Evolutionary conservation across 148 eudicot genomes (phyloP).

Genomic region (Euryodendron excelsum): DNA sequence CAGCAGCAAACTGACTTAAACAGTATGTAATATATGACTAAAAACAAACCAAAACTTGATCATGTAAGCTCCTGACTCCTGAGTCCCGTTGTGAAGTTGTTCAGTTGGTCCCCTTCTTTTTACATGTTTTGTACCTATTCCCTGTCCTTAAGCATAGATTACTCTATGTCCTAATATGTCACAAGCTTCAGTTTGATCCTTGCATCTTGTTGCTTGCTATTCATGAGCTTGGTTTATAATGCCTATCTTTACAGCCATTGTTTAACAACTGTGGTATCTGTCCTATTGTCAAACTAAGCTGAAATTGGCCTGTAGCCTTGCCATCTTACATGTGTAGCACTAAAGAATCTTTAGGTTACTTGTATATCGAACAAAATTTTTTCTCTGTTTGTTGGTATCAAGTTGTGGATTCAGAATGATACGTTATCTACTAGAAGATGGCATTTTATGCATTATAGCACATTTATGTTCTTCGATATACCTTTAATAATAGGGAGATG

Average conservation of each 20-base stretch:
- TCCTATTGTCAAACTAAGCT: background rate
- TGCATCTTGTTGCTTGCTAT: conserved; percentile 6
- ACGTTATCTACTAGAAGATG: background rate
- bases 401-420: background rate
- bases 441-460: conserved; percentile 4
- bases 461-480: conserved; percentile 21
- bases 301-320: background rate
- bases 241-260: background rate
- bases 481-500: conserved; percentile 67
- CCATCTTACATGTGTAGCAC: background rate
- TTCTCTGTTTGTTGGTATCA: background rate
- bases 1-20: no score
- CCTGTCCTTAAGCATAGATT: background rate
- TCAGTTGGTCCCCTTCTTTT: background rate
- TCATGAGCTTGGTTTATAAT: background rate
- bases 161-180: background rate
- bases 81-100: background rate
- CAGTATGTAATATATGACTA: no score
- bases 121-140: background rate
- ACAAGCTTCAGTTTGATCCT: background rate
- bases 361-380: background rate
- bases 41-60: background rate
- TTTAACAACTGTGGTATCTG: background rate
- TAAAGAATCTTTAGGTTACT: background rate
- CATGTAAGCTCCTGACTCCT: background rate